Evolutionary conservation across 257 asterid species (phyloP), one percentile per base, ranked within the genome.

Genomic region (Nyctanthes arbortristis): DNA sequence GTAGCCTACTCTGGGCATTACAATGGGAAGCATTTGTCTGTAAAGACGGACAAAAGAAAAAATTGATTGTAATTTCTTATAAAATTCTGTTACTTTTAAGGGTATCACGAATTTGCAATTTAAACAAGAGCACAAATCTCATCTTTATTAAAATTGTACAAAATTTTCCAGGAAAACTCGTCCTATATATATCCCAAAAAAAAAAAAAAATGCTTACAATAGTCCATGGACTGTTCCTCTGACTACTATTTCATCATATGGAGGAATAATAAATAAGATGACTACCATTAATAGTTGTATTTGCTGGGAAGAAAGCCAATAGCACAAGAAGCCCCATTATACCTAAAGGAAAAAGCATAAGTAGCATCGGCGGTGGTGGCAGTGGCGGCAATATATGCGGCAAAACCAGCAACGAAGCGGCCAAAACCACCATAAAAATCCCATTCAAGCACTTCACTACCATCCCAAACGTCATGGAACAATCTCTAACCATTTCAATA

Each of bases 341-440:
- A 55, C 86, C 86, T 60, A 84, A 82, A 60, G 88, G 88, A 65
- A 84, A 84, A 10, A 84, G 73, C 88, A 84, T 73, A 24, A 80
- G 37, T 77, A 74, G 14, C 83, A 81, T 77, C 4, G 88, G 86
- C 4, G 88, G 88, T 13, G 88, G 88, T 59, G 82, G 82, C 63
- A 83, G 29, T 1, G 82, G 73, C 9, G 88, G 85, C 78, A 83
- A 14, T 12, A 83, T 73, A 1, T 79, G 82, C 32, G 88, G 88
- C 69, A 84, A 30, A 65, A 76, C 64, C 0, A 84, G 68, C 62
- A 84, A 63, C 49, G 80, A 73, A 56, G 72, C 57, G 30, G 63
- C 66, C 71, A 80, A 57, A 73, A 68, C 70, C 67, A 68, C 77
- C 81, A 40, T 1, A 80, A 77, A 71, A 79, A 80, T 70, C 59